Base-by-base conservation (phyloP, 768 basidiomycete species). In the Chalciporus piperatus region DNA sequence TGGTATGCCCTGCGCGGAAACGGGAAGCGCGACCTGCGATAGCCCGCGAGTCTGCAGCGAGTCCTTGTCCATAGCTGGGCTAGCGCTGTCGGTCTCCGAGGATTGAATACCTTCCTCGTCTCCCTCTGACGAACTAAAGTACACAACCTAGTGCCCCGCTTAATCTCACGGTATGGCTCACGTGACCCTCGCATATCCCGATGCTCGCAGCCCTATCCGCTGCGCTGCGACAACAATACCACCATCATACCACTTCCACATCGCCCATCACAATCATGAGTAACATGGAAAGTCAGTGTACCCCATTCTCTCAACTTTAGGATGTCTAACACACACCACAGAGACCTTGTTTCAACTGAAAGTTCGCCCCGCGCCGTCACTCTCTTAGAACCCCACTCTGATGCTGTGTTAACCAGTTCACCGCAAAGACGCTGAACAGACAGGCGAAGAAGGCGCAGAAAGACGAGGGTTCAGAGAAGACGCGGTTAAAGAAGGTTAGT, bases 301-400 rank as follows among this genome's bases (percentile, higher is more conserved):
- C 16, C 32, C 40, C 10, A 1, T 22, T 25, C 23, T 30, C 12
- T 28, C 41, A 6, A 22, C 23, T 47, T 5, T 13, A 20, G n/a
- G 16, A 23, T 38, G 50, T 28, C 49, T 47, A 49, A 52, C 45
- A 25, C 49, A 17, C 51, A n/a, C 32, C 59, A 5, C 68, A 99
- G 96, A 98, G 74, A 94, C 92, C 27, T 79, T 98, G n/a, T 99
- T 99, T 66, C 92, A 98, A 72, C 88, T 99, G 62, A 99, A 99
- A 82, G 96, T 94, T 52, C 42, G 70, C 55, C 30, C 30, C 48
- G 39, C 41, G 44, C 52, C 30, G 17, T 52, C 35, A 54, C 47
- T 50, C 25, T 46, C 41, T 42, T 47, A 51, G 50, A 50, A 45
- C 50, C 45, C 48, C 43, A 14, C 44, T 53, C 59, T 59, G 47